phyloP scores from a whole-genome alignment of 2,329 filamentous ascomycete species.

The Penicillium sp. region DNA sequence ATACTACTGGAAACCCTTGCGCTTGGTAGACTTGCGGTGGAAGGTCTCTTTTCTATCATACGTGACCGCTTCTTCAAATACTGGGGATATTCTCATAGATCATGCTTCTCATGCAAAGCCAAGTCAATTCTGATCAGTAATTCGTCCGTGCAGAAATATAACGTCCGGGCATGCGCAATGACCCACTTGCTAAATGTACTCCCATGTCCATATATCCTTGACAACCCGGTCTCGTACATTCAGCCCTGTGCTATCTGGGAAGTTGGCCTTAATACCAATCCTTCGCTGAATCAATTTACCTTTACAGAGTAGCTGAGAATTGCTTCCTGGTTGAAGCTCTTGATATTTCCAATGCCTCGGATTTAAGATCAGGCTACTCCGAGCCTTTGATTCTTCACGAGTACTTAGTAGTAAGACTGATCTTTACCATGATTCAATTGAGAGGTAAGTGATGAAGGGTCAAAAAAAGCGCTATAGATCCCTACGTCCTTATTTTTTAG shows the following conservation, averaged over 20 bases:
- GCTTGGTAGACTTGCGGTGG: background rate
- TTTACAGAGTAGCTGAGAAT: background rate
- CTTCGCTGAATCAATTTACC: background rate
- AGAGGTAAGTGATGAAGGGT: background rate
- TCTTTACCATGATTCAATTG: background rate
- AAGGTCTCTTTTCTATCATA: background rate
- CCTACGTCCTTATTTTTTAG: too few relatives aligned
- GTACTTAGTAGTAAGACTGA: background rate
- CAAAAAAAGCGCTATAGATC: background rate
- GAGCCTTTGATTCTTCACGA: background rate
- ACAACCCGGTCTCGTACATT: background rate
- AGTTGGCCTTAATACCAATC: background rate
- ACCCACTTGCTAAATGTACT: conserved; percentile 5
- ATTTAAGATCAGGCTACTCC: background rate
- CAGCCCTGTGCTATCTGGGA: background rate
- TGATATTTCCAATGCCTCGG: background rate
- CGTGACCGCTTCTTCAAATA: conserved; percentile 4
- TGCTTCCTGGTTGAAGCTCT: background rate
- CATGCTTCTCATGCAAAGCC: background rate
- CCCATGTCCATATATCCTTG: conserved; percentile 3
- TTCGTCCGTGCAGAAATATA: conserved; percentile 2
- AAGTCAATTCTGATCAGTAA: background rate
- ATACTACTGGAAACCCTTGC: background rate
- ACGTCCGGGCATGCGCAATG: conserved; percentile 9
- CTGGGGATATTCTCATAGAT: background rate